Evolutionary conservation across 108 stramenopile genomes (phyloP), one percentile per base, ranked within the genome.

Genomic region (Aurantiochytrium sp.): DNA sequence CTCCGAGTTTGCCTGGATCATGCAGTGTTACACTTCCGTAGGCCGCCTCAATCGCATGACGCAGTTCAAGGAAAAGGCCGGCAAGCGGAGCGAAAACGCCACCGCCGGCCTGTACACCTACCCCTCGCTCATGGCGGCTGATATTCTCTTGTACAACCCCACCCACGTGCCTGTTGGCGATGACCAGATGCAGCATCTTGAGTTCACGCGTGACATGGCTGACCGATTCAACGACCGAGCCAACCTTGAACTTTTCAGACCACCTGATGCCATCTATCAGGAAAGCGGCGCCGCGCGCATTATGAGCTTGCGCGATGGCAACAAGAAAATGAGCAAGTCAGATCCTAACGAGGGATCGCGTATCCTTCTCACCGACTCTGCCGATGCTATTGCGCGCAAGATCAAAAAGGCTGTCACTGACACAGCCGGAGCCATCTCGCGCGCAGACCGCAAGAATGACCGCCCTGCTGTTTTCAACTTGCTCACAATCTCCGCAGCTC

Each of bases 41-140:
- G 97, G 95, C 87, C 98, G 98, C 98, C 90, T 99, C 69, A 98
- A 99, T 90, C 95, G 98, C 35, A 99, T 99, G 99, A 99, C 99
- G 72, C 99, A 99, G 94, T 99, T 96, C 96, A 99, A 99, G 91
- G 98, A 99, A 87, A 99, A 99, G 94, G 92, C 97, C 5, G 94
- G 94, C 47, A 92, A 94, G 43, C 95, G 94, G 51, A 73, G 87
- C 42, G 97, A 97, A 90, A 93, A 95, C 29, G 97, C 97, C 44
- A 97, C 96, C 1, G 95, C 95, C 4, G 98, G 99, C 23, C 93
- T 99, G 8, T 96, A 99, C 90, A 94, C 96, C 60, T 99, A 99
- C 90, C 99, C 99, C 14, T 94, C 97, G 14, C 94, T 99, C 35
- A 99, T 99, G 99, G 98, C 99, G 5, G 97, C 99, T 14, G 99